These are phyloP conservation scores for Cercospora sp. DNA, from an alignment of 2,329 filamentous ascomycete genomes.

Conservation along the genomic window DNA sequence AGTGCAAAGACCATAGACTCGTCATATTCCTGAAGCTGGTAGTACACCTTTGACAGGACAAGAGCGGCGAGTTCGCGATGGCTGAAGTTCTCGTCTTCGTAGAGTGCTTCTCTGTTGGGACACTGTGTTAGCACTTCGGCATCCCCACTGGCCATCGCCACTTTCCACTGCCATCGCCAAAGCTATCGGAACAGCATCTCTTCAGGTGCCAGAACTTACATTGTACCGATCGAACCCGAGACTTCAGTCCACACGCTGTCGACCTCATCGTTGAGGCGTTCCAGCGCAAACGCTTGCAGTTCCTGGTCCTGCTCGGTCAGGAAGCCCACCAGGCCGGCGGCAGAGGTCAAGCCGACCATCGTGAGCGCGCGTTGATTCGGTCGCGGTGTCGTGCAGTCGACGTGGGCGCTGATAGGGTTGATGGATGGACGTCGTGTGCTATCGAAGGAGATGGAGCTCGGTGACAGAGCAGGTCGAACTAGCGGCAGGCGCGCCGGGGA, in stretches of 20 bases:
- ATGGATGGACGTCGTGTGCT: background rate
- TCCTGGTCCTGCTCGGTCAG: slow-evolving; percentile 91
- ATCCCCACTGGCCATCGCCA: background rate
- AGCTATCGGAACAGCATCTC: background rate
- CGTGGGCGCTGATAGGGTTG: background rate
- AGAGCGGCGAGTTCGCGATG: slow-evolving; percentile 92
- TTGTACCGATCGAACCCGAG: slow-evolving; percentile 85
- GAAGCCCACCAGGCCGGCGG: slow-evolving; percentile 92
- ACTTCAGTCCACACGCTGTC: slow-evolving; percentile 98
- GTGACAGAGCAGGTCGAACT: slow-evolving; percentile 1
- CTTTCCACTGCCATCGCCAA: background rate
- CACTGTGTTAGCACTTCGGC: slow-evolving; percentile 27
- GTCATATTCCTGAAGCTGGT: slow-evolving; percentile 97
- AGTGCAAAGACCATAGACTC: slow-evolving; percentile 99
- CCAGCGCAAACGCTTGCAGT: slow-evolving; percentile 90
- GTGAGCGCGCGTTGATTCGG: slow-evolving; percentile 13
- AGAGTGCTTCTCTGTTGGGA: slow-evolving; percentile 78
- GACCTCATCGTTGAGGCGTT: slow-evolving; percentile 94
- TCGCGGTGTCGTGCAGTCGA: background rate
- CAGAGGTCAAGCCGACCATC: slow-evolving; percentile 94
- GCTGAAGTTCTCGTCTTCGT: slow-evolving; percentile 93
- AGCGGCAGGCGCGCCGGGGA: slow-evolving; percentile 12
- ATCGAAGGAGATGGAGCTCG: slow-evolving; percentile 9
- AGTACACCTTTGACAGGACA: slow-evolving; percentile 96
- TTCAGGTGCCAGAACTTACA: slow-evolving; percentile 61